Percentiles rank a stretch among this genome's conserved stretches.
phyloP scores from a whole-genome alignment of 164 flowering plant genomes.

The Annona cherimola region DNA sequence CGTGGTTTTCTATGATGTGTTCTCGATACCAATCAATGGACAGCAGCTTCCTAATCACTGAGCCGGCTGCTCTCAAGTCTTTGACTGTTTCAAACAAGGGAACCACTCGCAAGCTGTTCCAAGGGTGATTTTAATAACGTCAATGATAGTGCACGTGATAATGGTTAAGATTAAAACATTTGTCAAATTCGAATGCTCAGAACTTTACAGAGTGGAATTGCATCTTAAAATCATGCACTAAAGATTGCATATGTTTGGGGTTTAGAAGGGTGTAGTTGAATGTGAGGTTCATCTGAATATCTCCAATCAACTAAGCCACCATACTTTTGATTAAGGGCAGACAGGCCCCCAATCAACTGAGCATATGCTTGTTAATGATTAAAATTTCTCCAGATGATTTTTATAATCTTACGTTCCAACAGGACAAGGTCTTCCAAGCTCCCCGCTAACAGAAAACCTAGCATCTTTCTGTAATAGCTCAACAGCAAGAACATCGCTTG shows the following conservation, averaged over 20 bases:
- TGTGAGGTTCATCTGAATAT: no score
- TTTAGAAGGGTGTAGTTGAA: no score
- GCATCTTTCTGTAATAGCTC: slow-evolving; percentile 97
- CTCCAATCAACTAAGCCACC: no score
- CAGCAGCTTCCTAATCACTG: slow-evolving; percentile 77
- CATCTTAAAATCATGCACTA: background rate
- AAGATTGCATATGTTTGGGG: no score
- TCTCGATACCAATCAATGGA: slow-evolving; percentile 91
- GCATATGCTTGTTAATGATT: no score
- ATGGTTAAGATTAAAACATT: background rate
- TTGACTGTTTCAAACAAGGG: slow-evolving; percentile 95
- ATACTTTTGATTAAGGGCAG: no score
- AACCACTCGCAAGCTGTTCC: slow-evolving; percentile 62
- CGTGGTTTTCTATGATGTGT: slow-evolving; percentile 70
- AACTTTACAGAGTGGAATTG: background rate
- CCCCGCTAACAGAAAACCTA: slow-evolving; percentile 80
- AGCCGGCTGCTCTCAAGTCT: slow-evolving; percentile 87
- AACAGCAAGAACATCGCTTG: slow-evolving; percentile 96
- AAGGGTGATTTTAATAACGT: background rate
- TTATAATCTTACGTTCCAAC: slow-evolving; percentile 74
- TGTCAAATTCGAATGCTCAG: background rate
- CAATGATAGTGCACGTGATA: background rate
- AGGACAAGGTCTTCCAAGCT: slow-evolving; percentile 80
- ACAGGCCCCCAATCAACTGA: no score
- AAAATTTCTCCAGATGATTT: no score